phyloP scores from a whole-genome alignment of 495 filamentous ascomycete genomes.

The Corynascus novoguineensis region DNA sequence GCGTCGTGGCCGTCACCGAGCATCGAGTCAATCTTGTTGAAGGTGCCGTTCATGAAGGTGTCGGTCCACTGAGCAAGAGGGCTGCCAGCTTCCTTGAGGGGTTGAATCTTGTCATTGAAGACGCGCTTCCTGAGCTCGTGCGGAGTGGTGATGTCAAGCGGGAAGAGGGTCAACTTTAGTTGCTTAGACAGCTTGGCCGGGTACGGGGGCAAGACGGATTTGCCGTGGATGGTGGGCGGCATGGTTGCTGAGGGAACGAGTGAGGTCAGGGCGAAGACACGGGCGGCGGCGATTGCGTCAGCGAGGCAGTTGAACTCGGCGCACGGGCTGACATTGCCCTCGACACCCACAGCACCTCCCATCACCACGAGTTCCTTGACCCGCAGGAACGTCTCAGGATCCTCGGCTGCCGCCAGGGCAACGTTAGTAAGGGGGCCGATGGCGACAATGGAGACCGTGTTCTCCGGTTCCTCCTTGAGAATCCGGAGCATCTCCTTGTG shows the following conservation, averaged over 20 bases:
- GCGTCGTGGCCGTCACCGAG: slow-evolving; percentile 49
- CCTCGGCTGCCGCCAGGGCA: slow-evolving; percentile 77
- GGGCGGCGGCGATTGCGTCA: slow-evolving; percentile 76
- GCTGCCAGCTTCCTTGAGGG: slow-evolving; percentile 50
- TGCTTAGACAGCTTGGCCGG: slow-evolving; percentile 57
- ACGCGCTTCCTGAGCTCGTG: slow-evolving; percentile 60
- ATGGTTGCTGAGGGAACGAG: slow-evolving; percentile 61
- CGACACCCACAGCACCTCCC: slow-evolving; percentile 76
- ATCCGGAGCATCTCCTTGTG: slow-evolving; percentile 81
- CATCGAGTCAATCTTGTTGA: slow-evolving; percentile 64
- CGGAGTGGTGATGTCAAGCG: slow-evolving; percentile 79
- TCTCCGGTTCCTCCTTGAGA: slow-evolving; percentile 67
- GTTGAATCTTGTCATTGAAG: slow-evolving; percentile 52
- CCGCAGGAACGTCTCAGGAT: slow-evolving; percentile 78
- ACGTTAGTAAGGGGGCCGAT: slow-evolving; percentile 90
- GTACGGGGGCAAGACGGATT: slow-evolving; percentile 54
- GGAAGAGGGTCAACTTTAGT: slow-evolving; percentile 75
- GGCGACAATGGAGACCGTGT: slow-evolving; percentile 83
- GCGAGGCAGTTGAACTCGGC: slow-evolving; percentile 84
- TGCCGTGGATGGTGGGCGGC: slow-evolving; percentile 50
- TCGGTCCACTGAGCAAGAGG: slow-evolving; percentile 79
- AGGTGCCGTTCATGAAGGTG: slow-evolving; percentile 72
- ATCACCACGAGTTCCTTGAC: slow-evolving; percentile 93
- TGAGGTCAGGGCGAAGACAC: slow-evolving; percentile 85
- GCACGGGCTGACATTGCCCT: slow-evolving; percentile 75